Conservation (phyloP, 2,329 filamentous ascomycete species). For the Kalaharituber pfeilii region DNA sequence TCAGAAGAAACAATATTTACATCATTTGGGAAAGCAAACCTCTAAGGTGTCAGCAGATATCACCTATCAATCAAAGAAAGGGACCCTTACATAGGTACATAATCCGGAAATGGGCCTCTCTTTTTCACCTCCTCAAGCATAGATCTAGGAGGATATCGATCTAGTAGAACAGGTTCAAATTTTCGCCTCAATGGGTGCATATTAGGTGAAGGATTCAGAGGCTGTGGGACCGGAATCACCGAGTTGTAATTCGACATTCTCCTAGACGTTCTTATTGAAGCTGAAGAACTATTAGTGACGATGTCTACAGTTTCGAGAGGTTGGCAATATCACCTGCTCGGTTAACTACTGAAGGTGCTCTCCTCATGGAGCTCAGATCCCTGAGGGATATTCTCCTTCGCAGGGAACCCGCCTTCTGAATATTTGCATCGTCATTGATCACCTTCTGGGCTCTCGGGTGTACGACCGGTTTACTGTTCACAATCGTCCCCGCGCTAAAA, state of each 20-base stretch:
- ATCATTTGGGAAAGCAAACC: constrained; percentile 91
- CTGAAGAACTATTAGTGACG: constrained; percentile 25
- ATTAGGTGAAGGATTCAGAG: constrained; percentile 69
- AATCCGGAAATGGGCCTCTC: constrained; percentile 81
- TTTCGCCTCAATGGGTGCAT: constrained; percentile 91
- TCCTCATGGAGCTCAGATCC: constrained; percentile 89
- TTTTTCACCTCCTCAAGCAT: constrained; percentile 63
- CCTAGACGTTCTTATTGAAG: constrained; percentile 62
- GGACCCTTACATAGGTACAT: constrained; percentile 59
- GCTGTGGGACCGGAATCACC: constrained; percentile 84
- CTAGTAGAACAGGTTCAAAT: constrained; percentile 90
- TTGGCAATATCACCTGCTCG: constrained; percentile 41
- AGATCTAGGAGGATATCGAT: constrained; percentile 75
- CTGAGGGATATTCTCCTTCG: constrained; percentile 79
- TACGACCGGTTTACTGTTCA: constrained; percentile 52
- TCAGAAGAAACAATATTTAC: constrained; percentile 93
- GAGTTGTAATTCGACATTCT: constrained; percentile 95
- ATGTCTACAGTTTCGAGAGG: neutral
- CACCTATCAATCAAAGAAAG: neutral
- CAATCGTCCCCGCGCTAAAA: constrained; percentile 67
- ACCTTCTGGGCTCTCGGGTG: constrained; percentile 70
- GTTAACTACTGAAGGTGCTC: constrained; percentile 59
- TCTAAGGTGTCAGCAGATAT: constrained; percentile 1
- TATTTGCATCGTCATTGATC: constrained; percentile 48
- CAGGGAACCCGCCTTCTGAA: constrained; percentile 32